Evolutionary conservation across 2,329 filamentous ascomycete genomes (phyloP).

Genomic region (Fusarium equiseti): DNA sequence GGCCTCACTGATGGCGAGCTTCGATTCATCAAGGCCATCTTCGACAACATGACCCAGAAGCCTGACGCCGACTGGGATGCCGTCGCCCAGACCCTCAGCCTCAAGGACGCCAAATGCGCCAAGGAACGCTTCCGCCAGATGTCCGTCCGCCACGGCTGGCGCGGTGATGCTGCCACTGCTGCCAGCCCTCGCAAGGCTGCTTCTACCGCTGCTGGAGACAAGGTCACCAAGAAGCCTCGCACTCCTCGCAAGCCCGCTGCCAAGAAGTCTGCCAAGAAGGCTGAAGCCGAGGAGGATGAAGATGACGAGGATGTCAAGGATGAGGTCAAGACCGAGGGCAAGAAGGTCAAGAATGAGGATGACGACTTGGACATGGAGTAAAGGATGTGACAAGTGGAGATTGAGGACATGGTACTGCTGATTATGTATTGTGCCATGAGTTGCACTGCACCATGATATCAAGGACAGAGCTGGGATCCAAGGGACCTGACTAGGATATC

Average conservation of each 20-base stretch:
- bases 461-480: not conserved
- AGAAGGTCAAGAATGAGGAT: constrained; percentile 20
- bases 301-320: constrained; percentile 22
- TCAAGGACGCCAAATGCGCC: constrained; percentile 58
- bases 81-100: constrained; percentile 52
- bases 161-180: constrained; percentile 35
- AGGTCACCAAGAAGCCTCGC: constrained; percentile 51
- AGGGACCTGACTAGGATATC: constrained; percentile 17
- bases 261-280: constrained; percentile 51
- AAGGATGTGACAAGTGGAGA: not conserved
- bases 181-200: constrained; percentile 49
- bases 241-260: constrained; percentile 45
- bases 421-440: constrained; percentile 1
- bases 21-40: constrained; percentile 57
- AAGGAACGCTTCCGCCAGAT: constrained; percentile 58
- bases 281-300: constrained; percentile 45
- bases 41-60: constrained; percentile 57
- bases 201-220: constrained; percentile 38
- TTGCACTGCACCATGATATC: not conserved
- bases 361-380: constrained; percentile 8
- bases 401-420: not conserved
- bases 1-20: constrained; percentile 53
- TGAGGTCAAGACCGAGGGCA: not conserved
- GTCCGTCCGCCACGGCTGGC: constrained; percentile 57
- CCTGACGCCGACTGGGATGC: constrained; percentile 57